Evolutionary conservation across 176 grass and related monocot species (phyloP).

Genomic region (Oryza brachyantha): DNA sequence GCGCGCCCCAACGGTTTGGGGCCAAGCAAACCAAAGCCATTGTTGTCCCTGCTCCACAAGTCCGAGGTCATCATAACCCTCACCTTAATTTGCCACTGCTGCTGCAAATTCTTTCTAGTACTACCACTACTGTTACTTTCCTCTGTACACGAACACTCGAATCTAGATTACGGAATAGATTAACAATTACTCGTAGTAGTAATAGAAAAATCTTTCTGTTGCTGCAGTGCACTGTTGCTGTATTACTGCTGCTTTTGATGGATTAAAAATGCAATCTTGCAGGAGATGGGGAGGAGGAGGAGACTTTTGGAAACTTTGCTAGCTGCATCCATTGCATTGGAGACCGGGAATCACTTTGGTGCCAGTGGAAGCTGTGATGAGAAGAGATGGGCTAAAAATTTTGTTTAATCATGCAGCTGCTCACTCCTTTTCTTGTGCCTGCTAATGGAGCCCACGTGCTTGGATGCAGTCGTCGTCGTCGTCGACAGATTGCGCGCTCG

Average conservation of each 20-base stretch:
- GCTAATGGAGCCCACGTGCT: slow-evolving; percentile 39
- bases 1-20: slow-evolving; percentile 29
- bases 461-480: background rate
- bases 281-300: background rate
- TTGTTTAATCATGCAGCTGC: slow-evolving; percentile 1
- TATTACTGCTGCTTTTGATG: slow-evolving; percentile 5
- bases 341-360: slow-evolving; percentile 39
- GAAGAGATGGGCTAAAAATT: slow-evolving; percentile 14
- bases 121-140: background rate
- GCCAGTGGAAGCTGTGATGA: slow-evolving; percentile 22
- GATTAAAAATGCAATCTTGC: slow-evolving; percentile 10
- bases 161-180: slow-evolving; percentile 18
- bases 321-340: slow-evolving; percentile 17
- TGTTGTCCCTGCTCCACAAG: slow-evolving; percentile 31
- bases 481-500: background rate
- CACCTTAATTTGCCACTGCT: background rate
- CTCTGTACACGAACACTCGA: background rate
- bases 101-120: background rate
- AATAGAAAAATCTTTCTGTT: background rate
- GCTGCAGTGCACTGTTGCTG: slow-evolving; percentile 3
- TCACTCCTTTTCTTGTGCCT: slow-evolving; percentile 19
- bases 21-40: slow-evolving; percentile 1
- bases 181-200: background rate
- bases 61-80: slow-evolving; percentile 27
- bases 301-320: slow-evolving; percentile 23